Base-by-base conservation (phyloP, 441 rosid species). In the Croton setiger region DNA sequence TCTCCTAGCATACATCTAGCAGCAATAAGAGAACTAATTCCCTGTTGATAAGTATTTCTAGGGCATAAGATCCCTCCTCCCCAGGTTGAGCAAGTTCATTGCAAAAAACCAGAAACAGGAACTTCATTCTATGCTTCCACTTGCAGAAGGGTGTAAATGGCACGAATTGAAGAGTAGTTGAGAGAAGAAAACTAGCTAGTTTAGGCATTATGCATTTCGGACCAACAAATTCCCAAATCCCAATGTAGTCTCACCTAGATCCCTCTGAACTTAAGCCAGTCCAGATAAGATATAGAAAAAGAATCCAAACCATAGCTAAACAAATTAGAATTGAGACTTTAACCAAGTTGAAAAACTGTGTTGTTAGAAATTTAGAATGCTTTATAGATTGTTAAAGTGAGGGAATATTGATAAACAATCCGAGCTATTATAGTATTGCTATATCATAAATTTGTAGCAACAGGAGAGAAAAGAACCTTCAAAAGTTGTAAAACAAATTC, bases 401-500 rank as follows among this genome's bases (percentile, higher is more conserved):
- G 48, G 6, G 15, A n/a, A 57, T 12, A 13, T 9, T n/a, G 57
- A 2, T 12, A 20, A 48, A 35, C 3, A 63, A 20, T 5, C 9
- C 15, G 11, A n/a, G n/a, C n/a, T n/a, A n/a, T n/a, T n/a, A n/a
- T n/a, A n/a, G n/a, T n/a, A n/a, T n/a, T 73, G 18, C 12, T 4
- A 35, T 48, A 51, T 69, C 21, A 44, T 17, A 53, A 58, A 43
- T 39, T 10, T 23, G 55, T 18, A 59, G 47, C 20, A 65, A 41
- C 7, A 1, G 35, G 13, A 37, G 36, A 78, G 72, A 68, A 57
- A 27, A 47, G 52, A 77, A 93, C 98, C 98, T 96, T 96, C 72
- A 93, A 76, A 73, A 96, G 98, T 79, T 91, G 98, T 80, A 93
- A 87, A 79, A 96, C 83, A 83, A 96, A 96, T 74, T 96, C 98